These are phyloP conservation scores for Penicillium sp. DNA, from an alignment of 2,329 filamentous ascomycete genomes.

Conservation along the genomic window DNA sequence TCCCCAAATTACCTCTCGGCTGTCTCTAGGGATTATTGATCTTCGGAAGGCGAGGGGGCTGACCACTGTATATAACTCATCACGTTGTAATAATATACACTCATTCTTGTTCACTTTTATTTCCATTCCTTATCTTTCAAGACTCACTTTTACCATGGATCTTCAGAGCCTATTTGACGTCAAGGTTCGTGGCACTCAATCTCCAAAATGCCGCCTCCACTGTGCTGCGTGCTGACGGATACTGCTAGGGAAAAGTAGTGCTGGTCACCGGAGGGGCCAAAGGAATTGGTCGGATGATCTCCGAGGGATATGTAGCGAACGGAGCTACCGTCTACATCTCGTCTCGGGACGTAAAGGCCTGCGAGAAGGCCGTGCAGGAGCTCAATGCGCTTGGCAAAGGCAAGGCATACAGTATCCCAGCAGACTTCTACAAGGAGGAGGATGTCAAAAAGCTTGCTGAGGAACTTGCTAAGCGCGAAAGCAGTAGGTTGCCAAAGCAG, in stretches of 20 bases:
- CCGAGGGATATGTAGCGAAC: slow-evolving; percentile 58
- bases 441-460: slow-evolving; percentile 54
- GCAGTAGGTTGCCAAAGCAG: slow-evolving; percentile 55
- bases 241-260: slow-evolving; percentile 48
- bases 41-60: neutral
- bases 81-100: neutral
- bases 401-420: slow-evolving; percentile 56
- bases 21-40: slow-evolving; percentile 1
- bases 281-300: slow-evolving; percentile 60
- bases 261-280: slow-evolving; percentile 58
- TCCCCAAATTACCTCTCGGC: slow-evolving; percentile 23
- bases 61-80: slow-evolving; percentile 1
- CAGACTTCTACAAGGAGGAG: slow-evolving; percentile 58
- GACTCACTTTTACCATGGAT: slow-evolving; percentile 54
- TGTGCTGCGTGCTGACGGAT: neutral
- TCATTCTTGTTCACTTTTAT: neutral
- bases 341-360: slow-evolving; percentile 57
- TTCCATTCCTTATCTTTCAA: neutral
- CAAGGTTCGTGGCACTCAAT: slow-evolving; percentile 51
- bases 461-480: slow-evolving; percentile 54
- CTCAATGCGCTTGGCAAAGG: slow-evolving; percentile 58
- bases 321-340: slow-evolving; percentile 60
- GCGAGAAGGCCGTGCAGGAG: slow-evolving; percentile 52
- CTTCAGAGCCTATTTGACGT: slow-evolving; percentile 61
- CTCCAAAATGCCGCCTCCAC: neutral